Conservation (phyloP, 441 rosid genomes). For the Codiaeum variegatum region DNA sequence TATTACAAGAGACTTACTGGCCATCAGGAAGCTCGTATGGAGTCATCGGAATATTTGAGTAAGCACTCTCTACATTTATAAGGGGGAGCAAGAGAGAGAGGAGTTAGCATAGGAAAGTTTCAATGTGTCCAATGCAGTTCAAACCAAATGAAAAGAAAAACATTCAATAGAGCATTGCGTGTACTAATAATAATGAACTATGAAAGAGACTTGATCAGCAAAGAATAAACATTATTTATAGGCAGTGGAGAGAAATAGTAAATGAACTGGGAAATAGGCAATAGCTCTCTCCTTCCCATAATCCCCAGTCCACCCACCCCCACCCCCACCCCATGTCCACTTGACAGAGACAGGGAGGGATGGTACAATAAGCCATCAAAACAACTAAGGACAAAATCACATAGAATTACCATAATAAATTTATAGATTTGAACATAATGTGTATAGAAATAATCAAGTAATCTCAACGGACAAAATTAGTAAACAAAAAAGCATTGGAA, state of each 20-base stretch:
- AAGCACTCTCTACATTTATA: constrained; percentile 62
- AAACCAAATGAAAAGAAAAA: background rate
- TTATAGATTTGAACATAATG: background rate
- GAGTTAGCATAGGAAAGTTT: background rate
- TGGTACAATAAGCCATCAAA: background rate
- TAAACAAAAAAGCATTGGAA: constrained; percentile 8
- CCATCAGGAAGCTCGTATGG: constrained; percentile 99
- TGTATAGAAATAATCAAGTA: background rate
- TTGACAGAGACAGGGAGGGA: background rate
- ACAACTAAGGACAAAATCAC: background rate
- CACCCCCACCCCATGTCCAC: background rate
- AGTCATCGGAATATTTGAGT: constrained; percentile 97
- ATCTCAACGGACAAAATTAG: background rate
- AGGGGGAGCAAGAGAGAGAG: background rate
- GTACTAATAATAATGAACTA: background rate
- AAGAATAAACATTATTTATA: background rate
- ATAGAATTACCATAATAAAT: background rate
- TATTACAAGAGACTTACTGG: constrained; percentile 63
- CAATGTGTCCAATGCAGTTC: background rate
- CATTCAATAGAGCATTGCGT: background rate
- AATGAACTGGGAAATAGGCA: background rate
- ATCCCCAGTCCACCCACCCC: background rate
- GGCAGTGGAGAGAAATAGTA: too few relatives aligned
- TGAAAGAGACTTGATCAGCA: background rate
- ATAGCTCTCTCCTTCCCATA: background rate